Evolutionary conservation across 768 basidiomycete genomes (phyloP).

Genomic region (Scleroderma citrinum): DNA sequence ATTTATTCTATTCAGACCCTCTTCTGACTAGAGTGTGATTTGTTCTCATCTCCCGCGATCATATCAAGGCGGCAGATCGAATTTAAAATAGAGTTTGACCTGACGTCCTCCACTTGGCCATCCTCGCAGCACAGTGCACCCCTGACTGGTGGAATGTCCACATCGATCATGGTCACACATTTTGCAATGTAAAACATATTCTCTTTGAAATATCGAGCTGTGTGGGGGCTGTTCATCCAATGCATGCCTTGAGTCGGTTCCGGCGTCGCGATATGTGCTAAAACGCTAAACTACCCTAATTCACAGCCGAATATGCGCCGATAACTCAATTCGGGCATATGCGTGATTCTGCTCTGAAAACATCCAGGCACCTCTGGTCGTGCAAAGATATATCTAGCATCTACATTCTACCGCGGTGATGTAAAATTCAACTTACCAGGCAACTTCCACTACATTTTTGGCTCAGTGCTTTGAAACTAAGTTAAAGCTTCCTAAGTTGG

Average conservation of each 20-base stretch:
- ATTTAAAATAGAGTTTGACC: constrained; percentile 15
- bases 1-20: too few species aligned
- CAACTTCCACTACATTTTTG: too few species aligned
- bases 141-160: background rate
- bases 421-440: too few species aligned
- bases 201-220: background rate
- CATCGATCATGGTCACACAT: too few species aligned
- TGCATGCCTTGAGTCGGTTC: background rate
- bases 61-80: constrained; percentile 1
- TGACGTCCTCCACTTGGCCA: background rate
- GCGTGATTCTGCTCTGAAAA: background rate
- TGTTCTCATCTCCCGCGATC: constrained; percentile 14
- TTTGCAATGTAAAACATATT: too few species aligned
- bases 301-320: background rate
- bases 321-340: background rate
- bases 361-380: too few species aligned
- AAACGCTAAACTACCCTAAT: constrained; percentile 1
- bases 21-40: too few species aligned
- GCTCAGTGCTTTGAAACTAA: too few species aligned
- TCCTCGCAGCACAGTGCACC: background rate
- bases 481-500: too few species aligned
- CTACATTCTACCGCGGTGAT: too few species aligned
- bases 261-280: background rate
- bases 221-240: too few species aligned
- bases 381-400: too few species aligned